These are phyloP conservation scores for Diaporthe humulicola DNA, from an alignment of 2,329 filamentous ascomycete genomes.

Conservation along the genomic window DNA sequence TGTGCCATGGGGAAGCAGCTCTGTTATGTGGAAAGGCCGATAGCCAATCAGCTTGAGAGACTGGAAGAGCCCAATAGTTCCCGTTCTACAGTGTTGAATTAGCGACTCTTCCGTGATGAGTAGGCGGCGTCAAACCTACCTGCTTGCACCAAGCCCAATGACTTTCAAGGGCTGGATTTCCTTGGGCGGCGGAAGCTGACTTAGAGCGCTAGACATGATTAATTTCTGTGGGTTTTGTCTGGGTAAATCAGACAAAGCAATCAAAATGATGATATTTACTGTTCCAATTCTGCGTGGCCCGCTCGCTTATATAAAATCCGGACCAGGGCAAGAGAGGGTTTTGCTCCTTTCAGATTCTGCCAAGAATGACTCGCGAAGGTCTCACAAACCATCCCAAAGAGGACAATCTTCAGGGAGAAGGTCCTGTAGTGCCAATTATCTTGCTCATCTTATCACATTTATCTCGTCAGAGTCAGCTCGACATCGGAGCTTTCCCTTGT, in stretches of 20 bases:
- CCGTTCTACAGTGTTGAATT: background rate
- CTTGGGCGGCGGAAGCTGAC: constrained; percentile 7
- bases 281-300: background rate
- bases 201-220: constrained; percentile 3
- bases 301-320: background rate
- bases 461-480: background rate
- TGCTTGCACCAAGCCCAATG: constrained; percentile 10
- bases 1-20: constrained; percentile 19
- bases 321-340: background rate
- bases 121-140: background rate
- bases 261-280: background rate
- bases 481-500: background rate
- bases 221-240: background rate
- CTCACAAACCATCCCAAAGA: background rate
- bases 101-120: background rate
- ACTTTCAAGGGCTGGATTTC: constrained; percentile 9
- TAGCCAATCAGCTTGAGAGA: constrained; percentile 20
- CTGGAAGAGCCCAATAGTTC: constrained; percentile 21
- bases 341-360: background rate
- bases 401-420: background rate
- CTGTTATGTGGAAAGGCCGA: constrained; percentile 22
- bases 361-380: background rate
- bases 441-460: background rate
- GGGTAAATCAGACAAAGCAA: background rate
- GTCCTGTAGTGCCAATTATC: background rate